Evolutionary conservation across 2,329 filamentous ascomycete genomes (phyloP), one percentile per base, ranked within the genome.

Genomic region (Pleoardoris graminearum): DNA sequence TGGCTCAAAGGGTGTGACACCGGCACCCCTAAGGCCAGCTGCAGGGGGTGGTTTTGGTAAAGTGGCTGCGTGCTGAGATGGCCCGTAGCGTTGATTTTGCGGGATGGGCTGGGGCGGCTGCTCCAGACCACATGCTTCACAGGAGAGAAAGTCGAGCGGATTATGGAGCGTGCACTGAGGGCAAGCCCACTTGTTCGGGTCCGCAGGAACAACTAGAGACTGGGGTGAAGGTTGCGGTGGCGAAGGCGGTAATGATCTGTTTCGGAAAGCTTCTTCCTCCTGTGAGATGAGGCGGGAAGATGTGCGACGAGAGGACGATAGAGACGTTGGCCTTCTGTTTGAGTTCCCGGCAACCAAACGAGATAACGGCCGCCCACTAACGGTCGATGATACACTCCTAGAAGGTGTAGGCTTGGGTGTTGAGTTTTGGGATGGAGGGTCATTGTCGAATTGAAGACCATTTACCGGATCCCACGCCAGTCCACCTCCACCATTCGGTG

Each of bases 121-220:
- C 61, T 86, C 83, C 2, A 79, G 71, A 6, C 76, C 78, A 61
- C 85, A 87, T 2, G 79, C 84, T 53, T 84, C 84, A 67, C 85
- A 87, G 38, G 79, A 78, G 10, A 86, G 77, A 58, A 79, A 84
- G 22, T 79, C 78, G n/a, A 81, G 62, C 1, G 82, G 80, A 54
- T 87, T 87, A 53, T 82, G 77, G 32, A 86, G 79, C 0, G 85
- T 87, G 70, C 85, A 87, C 53, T 80, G 76, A 10, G 80, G 75
- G 63, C 85, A 87, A 21, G 78, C 76, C 85, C 85, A 87, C 36
- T 79, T 74, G 48, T 75, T 64, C 3, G 68, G 63, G 32, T 66
- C 63, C 3, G 60, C 56, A n/a, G 65, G 67, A 25, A 67, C 56
- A 35, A 57, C 57, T 14, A 51, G 41, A 19, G 58, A 65, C 21